Conservation (phyloP, 805 yeast genomes). For the Ascoidea rubescens region DNA sequence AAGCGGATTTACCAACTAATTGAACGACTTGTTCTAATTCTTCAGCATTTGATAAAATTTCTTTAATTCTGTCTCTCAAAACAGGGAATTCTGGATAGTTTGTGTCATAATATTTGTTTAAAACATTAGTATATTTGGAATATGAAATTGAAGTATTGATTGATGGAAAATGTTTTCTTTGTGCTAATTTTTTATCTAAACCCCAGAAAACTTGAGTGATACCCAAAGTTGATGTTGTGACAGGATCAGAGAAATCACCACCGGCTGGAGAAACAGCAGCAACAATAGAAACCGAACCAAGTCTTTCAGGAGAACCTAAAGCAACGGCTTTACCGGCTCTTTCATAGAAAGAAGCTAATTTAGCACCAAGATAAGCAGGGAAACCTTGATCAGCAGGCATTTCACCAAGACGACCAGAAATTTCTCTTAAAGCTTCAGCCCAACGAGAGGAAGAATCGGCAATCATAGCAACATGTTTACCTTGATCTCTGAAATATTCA, state of each 20-base stretch:
- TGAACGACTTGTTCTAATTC: conserved; percentile 98
- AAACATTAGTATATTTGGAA: conserved; percentile 86
- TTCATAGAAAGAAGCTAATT: conserved; percentile 96
- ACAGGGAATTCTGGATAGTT: conserved; percentile 85
- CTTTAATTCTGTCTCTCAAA: conserved; percentile 84
- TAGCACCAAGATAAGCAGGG: conserved; percentile 99
- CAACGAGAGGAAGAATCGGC: conserved; percentile 99
- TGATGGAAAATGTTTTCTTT: conserved; percentile 99
- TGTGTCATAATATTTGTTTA: conserved; percentile 72
- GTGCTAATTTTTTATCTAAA: conserved; percentile 95
- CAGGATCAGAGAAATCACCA: conserved; percentile 99
- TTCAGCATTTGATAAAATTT: conserved; percentile 92
- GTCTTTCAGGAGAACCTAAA: conserved; percentile 90
- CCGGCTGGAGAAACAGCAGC: conserved; percentile 99
- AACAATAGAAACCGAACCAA: conserved; percentile 97
- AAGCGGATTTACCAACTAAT: conserved; percentile 95
- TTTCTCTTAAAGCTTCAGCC: conserved; percentile 99
- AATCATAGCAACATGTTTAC: conserved; percentile 97
- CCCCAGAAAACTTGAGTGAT: conserved; percentile 99
- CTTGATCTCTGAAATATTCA: conserved; percentile 99
- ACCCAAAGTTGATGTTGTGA: conserved; percentile 95
- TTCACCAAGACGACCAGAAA: conserved; percentile 99
- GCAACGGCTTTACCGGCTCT: conserved; percentile 97
- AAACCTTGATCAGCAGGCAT: conserved; percentile 99
- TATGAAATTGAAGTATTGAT: conserved; percentile 92